A percentile compares a stretch with the other conserved stretches of the same genome.
These are phyloP conservation scores for Lecanicillium sp. DNA, from an alignment of 2,329 filamentous ascomycete genomes.

Conservation along the genomic window DNA sequence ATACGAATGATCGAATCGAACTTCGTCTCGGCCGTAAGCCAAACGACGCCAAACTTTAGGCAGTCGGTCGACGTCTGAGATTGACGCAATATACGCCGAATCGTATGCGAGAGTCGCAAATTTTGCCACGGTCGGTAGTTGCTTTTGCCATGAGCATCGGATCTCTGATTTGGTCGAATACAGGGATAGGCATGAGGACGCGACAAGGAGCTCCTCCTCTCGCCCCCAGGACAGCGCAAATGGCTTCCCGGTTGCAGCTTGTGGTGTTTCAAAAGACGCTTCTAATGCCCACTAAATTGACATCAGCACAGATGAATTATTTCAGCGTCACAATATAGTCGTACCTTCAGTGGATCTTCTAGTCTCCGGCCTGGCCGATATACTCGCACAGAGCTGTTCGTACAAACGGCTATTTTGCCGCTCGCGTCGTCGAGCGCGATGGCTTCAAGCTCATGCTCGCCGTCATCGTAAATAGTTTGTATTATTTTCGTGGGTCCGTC, in stretches of 20 bases:
- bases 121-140: conserved; percentile 66
- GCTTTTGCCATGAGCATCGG: conserved; percentile 64
- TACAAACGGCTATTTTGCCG: conserved; percentile 78
- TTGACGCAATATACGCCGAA: conserved; percentile 77
- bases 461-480: conserved; percentile 88
- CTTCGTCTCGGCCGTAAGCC: conserved; percentile 75
- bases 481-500: conserved; percentile 66
- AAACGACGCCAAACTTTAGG: conserved; percentile 91
- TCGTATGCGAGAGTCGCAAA: conserved; percentile 79
- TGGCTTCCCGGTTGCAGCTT: conserved; percentile 30
- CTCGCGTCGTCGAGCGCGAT: conserved; percentile 75
- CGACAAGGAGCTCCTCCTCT: conserved; percentile 77
- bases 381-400: conserved; percentile 60
- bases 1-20: conserved; percentile 85
- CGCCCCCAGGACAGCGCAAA: conserved; percentile 74
- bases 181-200: conserved; percentile 62
- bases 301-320: conserved; percentile 6
- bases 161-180: conserved; percentile 49
- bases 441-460: conserved; percentile 61
- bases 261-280: conserved; percentile 47
- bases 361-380: conserved; percentile 69
- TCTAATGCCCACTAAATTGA: conserved; percentile 55
- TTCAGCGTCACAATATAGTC: conserved; percentile 15
- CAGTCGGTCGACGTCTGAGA: conserved; percentile 70
- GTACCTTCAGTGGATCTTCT: conserved; percentile 69